Base-by-base conservation (phyloP, 108 stramenopile species). In the Cyclotella kingstonii region DNA sequence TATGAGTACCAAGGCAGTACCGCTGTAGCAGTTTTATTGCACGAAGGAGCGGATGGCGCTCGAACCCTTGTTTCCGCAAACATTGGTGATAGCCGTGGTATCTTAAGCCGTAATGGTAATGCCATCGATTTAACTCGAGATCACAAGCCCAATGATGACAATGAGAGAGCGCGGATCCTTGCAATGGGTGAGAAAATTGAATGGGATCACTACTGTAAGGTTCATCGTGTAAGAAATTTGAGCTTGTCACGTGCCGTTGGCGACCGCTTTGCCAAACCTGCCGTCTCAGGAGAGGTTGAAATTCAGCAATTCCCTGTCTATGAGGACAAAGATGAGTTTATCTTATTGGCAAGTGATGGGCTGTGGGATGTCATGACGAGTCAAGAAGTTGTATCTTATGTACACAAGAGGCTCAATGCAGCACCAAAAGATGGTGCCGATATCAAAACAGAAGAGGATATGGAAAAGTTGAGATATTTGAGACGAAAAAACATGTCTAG, bases 331-430 rank as follows among this genome's bases (percentile, higher is more conserved):
- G 78, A 72, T 33, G 73, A 75, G 28, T 70, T 79, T 51, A 65
- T 79, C 30, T 25, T 79, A 0, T 48, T 98, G 30, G 97, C 96
- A 3, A 89, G 85, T 21, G 97, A 98, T 73, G 97, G 97, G 0
- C 58, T 98, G 19, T 98, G 96, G 96, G 97, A 98, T 68, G 95
- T 96, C 39, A 95, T 98, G 95, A 81, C 81, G 9, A 95, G 87
- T 54, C 84, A 97, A 68, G 96, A 98, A 61, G 95, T 88, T 40
- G 95, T 96, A 9, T 68, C 86, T 18, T 95, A 89, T 68, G 92
- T 96, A 34, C 58, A 61, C 63, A 70, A 78, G 60, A 78, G 73
- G 46, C 45, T 76, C 4, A 60, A 62, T 39, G 66, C 75, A 7
- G 56, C 75, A 6, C 75, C 75, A 1, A 76, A 68, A 53, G 75